These are phyloP conservation scores for Amanita thiersii DNA, from an alignment of 768 basidiomycete genomes.

Conservation along the genomic window DNA sequence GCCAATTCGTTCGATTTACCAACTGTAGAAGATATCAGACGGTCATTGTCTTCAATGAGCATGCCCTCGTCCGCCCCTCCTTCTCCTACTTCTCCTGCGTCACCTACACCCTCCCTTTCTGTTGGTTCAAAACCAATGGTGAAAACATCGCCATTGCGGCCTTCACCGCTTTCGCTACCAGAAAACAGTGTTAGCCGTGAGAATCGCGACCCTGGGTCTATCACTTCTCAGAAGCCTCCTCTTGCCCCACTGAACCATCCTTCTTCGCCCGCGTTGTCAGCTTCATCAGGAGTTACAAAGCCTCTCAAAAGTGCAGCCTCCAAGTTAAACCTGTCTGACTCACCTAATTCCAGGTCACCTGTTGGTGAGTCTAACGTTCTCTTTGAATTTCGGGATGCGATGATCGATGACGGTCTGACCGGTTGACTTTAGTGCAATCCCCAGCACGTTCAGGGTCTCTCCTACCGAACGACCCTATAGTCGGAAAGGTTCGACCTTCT, in stretches of 20 bases:
- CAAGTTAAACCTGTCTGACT: neutral
- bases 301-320: neutral
- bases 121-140: conserved; percentile 7
- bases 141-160: conserved; percentile 23
- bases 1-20: conserved; percentile 14
- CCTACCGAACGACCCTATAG: conserved; percentile 3
- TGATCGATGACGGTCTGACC: too few species aligned
- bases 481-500: conserved; percentile 12
- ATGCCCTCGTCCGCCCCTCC: conserved; percentile 8
- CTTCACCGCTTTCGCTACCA: conserved; percentile 36
- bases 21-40: conserved; percentile 14
- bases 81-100: conserved; percentile 9
- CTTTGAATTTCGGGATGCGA: neutral
- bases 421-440: conserved; percentile 6
- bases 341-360: neutral
- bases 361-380: neutral
- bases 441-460: conserved; percentile 8
- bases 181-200: conserved; percentile 19
- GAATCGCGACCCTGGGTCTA: conserved; percentile 1
- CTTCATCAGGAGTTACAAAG: neutral
- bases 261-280: neutral
- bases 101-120: conserved; percentile 10
- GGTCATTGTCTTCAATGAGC: conserved; percentile 12
- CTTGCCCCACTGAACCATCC: conserved; percentile 7
- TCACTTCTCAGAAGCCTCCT: conserved; percentile 20